Base-by-base conservation (phyloP, 768 basidiomycete genomes). In the Candolleomyces eurysporus region DNA sequence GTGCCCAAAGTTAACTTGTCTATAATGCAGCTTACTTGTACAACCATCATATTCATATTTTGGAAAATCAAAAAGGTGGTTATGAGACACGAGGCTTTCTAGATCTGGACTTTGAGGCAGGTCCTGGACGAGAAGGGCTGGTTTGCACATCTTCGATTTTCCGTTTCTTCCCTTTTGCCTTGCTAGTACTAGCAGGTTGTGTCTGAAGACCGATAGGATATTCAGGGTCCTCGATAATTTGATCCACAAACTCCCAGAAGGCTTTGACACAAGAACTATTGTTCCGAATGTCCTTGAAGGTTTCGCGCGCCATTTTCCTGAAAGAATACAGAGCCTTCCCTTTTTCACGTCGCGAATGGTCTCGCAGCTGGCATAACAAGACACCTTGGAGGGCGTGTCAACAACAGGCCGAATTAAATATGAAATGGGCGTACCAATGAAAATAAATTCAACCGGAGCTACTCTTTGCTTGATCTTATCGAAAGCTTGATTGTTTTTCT, bases 371-470 rank as follows among this genome's bases (percentile, higher is more conserved):
- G 65, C 76, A 89, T 13, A 92, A 76, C 13, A 91, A 70, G 21
- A 92, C 84, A 60, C 90, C 92, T 93, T 58, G 62, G 52, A 32
- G 31, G n/a, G 59, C 16, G 22, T 48, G 19, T 22, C 26, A 39
- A 42, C 31, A 26, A 62, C 17, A 21, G 17, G 17, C 17, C 19
- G 43, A 26, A 53, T 30, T 8, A 14, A 6, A 58, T 19, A 30
- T 30, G 21, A 54, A 8, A 61, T 10, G 19, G 13, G 73, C 80
- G 62, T 67, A 92, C 92, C 90, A 46, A 92, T 86, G 71, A 90
- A 93, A 36, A 92, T 84, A 69, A 94, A 90, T 67, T 92, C 89
- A 8, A 88, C 84, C 1, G 90, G 90, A 2, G 89, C 85, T 45
- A 92, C 80, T 30, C 85, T 80, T 61, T 57, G 57, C 59, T 76